Evolutionary conservation across 805 yeast species (phyloP).

Genomic region (Kazachstania viticola): DNA sequence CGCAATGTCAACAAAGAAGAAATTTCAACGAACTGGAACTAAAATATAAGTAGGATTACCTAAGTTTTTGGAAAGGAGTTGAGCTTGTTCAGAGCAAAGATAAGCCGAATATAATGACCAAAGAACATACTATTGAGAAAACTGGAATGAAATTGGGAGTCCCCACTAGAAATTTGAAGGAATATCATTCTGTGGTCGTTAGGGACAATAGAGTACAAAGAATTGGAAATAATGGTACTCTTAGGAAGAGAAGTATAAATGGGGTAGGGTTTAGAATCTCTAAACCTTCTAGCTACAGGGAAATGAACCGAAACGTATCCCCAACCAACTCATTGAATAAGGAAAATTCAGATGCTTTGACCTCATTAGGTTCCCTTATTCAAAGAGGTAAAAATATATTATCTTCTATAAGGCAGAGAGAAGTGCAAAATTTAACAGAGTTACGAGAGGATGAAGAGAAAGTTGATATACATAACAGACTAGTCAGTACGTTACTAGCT

Average conservation of each 20-base stretch:
- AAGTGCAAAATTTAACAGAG: constrained; percentile 1
- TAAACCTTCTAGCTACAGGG: no score
- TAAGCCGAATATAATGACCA: no score
- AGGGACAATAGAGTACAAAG: no score
- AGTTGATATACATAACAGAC: constrained; percentile 1
- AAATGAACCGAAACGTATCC: no score
- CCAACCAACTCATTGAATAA: constrained; percentile 1
- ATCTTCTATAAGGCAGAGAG: constrained; percentile 7
- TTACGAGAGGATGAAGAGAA: constrained; percentile 1
- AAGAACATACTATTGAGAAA: no score
- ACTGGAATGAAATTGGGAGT: neutral
- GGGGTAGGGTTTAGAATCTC: neutral
- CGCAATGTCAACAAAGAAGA: no score
- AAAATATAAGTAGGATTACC: no score
- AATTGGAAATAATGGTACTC: neutral
- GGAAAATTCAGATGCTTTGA: constrained; percentile 7
- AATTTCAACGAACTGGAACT: no score
- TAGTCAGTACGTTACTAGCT: neutral
- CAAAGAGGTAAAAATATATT: constrained; percentile 15
- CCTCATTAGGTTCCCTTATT: constrained; percentile 16
- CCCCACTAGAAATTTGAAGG: neutral
- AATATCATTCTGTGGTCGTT: neutral
- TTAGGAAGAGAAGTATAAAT: neutral
- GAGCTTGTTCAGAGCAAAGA: no score
- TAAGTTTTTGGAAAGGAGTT: no score